phyloP scores from a whole-genome alignment of 108 stramenopile species.

The Stephanodiscus triporus region DNA sequence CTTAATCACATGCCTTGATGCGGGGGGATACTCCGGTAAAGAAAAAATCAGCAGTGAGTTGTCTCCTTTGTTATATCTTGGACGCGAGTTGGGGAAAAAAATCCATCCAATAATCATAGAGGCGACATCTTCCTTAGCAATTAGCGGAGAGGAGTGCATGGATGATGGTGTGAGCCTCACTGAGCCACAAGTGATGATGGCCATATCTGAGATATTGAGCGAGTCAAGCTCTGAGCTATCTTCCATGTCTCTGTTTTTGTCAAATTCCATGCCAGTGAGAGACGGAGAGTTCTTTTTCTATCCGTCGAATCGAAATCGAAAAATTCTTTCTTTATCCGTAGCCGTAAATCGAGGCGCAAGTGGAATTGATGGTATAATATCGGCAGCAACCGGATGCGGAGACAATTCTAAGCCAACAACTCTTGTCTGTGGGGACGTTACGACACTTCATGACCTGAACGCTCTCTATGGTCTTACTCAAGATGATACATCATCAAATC shows the following conservation, averaged over 20 bases:
- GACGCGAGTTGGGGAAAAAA: constrained; percentile 50
- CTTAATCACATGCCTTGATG: constrained; percentile 18
- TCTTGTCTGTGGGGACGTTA: constrained; percentile 87
- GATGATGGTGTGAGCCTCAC: constrained; percentile 46
- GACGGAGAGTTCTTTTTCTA: constrained; percentile 91
- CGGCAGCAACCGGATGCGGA: constrained; percentile 87
- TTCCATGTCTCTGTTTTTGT: constrained; percentile 70
- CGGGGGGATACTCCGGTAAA: background rate
- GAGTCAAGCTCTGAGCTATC: constrained; percentile 26
- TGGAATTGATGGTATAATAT: constrained; percentile 93
- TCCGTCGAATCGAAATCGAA: constrained; percentile 35
- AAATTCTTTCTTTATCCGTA: constrained; percentile 31
- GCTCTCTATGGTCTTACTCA: constrained; percentile 74
- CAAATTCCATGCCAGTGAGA: constrained; percentile 93
- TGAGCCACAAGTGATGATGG: constrained; percentile 83
- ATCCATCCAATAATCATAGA: constrained; percentile 69
- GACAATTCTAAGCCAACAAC: constrained; percentile 70
- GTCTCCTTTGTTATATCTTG: constrained; percentile 62
- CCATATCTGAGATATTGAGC: constrained; percentile 59
- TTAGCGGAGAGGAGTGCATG: background rate
- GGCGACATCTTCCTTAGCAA: constrained; percentile 19
- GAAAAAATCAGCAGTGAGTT: constrained; percentile 56
- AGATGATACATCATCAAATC: constrained; percentile 15
- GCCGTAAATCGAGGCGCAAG: constrained; percentile 90
- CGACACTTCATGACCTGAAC: constrained; percentile 88